These are phyloP conservation scores for Candida tetrigidarum DNA, from an alignment of 1,139 yeast species.

Conservation along the genomic window DNA sequence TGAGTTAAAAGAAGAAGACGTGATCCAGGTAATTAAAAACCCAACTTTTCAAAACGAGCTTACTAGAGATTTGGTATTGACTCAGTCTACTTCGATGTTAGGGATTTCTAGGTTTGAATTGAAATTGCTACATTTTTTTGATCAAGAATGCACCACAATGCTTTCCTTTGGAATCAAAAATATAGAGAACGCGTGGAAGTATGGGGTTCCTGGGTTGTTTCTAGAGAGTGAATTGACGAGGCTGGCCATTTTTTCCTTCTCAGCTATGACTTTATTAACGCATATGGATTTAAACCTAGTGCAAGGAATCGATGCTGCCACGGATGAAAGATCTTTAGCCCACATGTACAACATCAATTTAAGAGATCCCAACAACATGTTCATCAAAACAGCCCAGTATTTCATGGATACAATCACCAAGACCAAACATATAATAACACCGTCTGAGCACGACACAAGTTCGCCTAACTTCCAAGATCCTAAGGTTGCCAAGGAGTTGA, in stretches of 20 bases:
- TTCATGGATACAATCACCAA: conserved; percentile 23
- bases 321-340: not conserved
- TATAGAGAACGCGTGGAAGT: conserved; percentile 32
- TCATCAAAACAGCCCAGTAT: conserved; percentile 25
- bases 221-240: conserved; percentile 26
- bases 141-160: conserved; percentile 28
- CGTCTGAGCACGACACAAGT: not conserved
- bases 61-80: conserved; percentile 16
- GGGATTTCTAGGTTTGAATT: conserved; percentile 33
- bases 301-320: conserved; percentile 4
- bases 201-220: conserved; percentile 30
- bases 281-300: conserved; percentile 10
- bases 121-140: conserved; percentile 34
- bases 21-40: not conserved
- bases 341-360: conserved; percentile 1
- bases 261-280: conserved; percentile 20
- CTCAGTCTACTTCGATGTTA: conserved; percentile 23
- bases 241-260: conserved; percentile 26
- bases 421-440: conserved; percentile 8
- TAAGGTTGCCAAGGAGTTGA: conserved; percentile 24
- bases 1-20: not conserved
- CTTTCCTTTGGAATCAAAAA: conserved; percentile 21
- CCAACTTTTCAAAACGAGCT: conserved; percentile 6
- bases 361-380: conserved; percentile 10
- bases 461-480: conserved; percentile 11